Conservation (phyloP, 2,329 filamentous ascomycete species). For the Cucurbitaria berberidis region DNA sequence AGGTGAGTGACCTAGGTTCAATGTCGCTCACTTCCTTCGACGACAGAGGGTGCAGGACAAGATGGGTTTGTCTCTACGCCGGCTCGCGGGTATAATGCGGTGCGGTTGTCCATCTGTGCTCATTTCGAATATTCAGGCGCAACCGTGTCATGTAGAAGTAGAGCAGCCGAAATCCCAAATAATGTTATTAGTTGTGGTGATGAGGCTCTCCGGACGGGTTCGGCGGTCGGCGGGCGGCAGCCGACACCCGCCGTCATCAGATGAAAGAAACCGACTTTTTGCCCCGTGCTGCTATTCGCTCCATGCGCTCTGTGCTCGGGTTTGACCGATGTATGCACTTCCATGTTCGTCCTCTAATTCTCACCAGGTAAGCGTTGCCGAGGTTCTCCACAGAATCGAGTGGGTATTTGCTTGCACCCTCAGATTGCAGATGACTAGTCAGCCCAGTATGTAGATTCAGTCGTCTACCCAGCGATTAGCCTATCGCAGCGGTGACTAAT, state of each 20-base stretch:
- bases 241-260: background rate
- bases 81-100: conserved; percentile 34
- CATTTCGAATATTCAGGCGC: conserved; percentile 17
- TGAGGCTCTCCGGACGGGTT: background rate
- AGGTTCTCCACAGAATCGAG: too few species aligned
- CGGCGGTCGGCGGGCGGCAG: background rate
- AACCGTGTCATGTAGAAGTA: background rate
- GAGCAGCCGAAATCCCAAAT: background rate
- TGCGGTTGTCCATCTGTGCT: conserved; percentile 21
- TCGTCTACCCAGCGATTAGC: background rate
- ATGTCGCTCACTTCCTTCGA: conserved; percentile 31
- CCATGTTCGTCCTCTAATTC: too few species aligned
- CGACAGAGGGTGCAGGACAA: conserved; percentile 38
- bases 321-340: background rate
- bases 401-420: too few species aligned
- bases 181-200: background rate
- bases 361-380: too few species aligned
- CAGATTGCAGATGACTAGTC: too few species aligned
- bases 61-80: conserved; percentile 41
- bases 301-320: background rate
- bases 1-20: background rate
- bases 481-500: conserved; percentile 4
- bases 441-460: conserved; percentile 17
- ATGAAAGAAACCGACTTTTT: background rate
- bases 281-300: background rate